A percentile compares a stretch with the other conserved stretches of the same genome.
phyloP scores from a whole-genome alignment of 768 basidiomycete species.

The Pulveroboletus sp. region DNA sequence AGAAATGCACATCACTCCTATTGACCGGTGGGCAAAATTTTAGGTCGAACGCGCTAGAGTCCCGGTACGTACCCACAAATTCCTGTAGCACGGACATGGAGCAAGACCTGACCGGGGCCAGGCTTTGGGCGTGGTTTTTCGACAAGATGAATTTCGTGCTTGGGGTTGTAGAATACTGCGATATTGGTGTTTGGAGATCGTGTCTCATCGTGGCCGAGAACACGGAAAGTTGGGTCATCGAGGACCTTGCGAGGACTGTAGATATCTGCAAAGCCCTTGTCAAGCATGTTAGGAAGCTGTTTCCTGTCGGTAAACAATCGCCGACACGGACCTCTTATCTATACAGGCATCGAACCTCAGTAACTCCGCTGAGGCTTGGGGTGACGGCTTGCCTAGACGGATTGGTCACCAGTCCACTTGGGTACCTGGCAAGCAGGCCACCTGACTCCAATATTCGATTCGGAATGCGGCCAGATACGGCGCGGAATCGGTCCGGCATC shows the following conservation, averaged over 20 bases:
- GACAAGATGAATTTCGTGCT: constrained; percentile 63
- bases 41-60: neutral
- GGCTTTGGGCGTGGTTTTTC: constrained; percentile 58
- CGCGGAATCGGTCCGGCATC: no score
- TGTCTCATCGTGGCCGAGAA: constrained; percentile 48
- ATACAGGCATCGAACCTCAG: no score
- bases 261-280: constrained; percentile 35
- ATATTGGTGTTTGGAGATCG: constrained; percentile 48
- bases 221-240: constrained; percentile 51
- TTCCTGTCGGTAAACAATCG: neutral
- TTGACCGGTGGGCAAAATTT: neutral
- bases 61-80: constrained; percentile 60
- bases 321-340: neutral
- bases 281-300: constrained; percentile 15
- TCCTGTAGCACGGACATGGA: constrained; percentile 65
- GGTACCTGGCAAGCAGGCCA: no score
- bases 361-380: no score
- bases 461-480: no score
- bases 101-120: constrained; percentile 60
- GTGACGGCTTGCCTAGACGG: no score
- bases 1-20: constrained; percentile 72
- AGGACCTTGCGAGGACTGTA: constrained; percentile 57
- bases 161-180: constrained; percentile 62
- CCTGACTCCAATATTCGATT: no score
- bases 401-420: no score